These are phyloP conservation scores for Quercus phellos DNA, from an alignment of 331 rosid genomes.

Conservation along the genomic window DNA sequence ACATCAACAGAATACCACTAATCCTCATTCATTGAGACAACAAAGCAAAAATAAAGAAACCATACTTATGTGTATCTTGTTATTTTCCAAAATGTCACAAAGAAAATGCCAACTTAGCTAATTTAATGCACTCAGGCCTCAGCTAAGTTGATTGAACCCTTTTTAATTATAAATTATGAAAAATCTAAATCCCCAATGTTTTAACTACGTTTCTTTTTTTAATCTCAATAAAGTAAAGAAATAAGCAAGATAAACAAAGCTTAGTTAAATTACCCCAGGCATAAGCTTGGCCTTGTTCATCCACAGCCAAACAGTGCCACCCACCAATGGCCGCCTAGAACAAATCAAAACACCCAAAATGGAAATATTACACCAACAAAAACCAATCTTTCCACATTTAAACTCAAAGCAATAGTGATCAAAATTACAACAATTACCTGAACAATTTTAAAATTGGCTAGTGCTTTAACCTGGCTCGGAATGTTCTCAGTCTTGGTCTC, in stretches of 20 bases:
- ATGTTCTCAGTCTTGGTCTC: conserved; percentile 78
- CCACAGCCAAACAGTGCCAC: conserved; percentile 99
- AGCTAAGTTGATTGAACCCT: neutral
- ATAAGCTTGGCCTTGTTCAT: conserved; percentile 92
- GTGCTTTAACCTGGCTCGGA: conserved; percentile 94
- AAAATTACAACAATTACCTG: conserved; percentile 48
- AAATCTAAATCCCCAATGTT: neutral
- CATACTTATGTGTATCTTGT: neutral
- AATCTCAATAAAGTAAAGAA: neutral
- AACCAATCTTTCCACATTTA: neutral
- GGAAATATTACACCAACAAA: conserved; percentile 3
- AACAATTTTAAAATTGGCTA: conserved; percentile 62
- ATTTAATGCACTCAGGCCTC: neutral
- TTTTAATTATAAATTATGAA: neutral
- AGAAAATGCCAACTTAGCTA: neutral
- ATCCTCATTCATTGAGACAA: neutral
- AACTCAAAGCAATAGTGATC: neutral
- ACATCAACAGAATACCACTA: neutral
- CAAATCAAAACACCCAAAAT: conserved; percentile 5
- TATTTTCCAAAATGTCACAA: neutral
- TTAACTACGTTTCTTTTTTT: neutral
- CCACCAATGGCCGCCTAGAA: conserved; percentile 96
- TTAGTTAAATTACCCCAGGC: conserved; percentile 76
- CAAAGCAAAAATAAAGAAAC: neutral
- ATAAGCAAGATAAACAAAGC: neutral